Conservation (phyloP, 495 filamentous ascomycete species). For the Lasiosphaeria ovina region DNA sequence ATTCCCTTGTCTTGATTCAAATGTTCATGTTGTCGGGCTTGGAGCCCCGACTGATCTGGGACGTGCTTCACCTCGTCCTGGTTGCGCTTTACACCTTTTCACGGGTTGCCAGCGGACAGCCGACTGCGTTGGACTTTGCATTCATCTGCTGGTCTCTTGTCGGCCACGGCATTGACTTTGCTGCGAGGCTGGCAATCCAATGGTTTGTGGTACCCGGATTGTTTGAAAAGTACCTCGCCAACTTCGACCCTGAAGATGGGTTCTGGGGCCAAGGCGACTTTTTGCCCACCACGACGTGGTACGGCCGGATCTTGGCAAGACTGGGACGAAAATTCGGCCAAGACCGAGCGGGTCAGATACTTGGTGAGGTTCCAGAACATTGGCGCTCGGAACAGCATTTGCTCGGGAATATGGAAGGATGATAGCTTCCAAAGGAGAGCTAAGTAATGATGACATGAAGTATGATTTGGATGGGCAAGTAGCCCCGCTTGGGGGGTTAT, state of each 20-base stretch:
- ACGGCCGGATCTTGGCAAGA: not conserved
- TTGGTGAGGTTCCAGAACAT: not conserved
- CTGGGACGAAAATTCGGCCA: not conserved
- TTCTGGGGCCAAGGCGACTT: not conserved
- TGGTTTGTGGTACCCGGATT: constrained; percentile 15
- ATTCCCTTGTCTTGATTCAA: constrained; percentile 21
- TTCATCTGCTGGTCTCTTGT: constrained; percentile 22
- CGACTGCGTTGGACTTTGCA: constrained; percentile 14
- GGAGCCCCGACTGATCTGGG: constrained; percentile 21
- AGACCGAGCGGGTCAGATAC: not conserved
- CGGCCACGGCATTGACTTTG: constrained; percentile 20
- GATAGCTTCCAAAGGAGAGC: not conserved
- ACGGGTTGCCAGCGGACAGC: not conserved
- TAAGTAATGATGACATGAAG: no score
- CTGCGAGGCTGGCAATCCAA: constrained; percentile 12
- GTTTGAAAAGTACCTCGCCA: constrained; percentile 26
- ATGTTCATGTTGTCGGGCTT: constrained; percentile 21
- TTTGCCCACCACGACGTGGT: not conserved
- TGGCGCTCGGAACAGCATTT: constrained; percentile 9
- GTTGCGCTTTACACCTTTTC: constrained; percentile 19
- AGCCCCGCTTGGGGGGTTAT: no score
- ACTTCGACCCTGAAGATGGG: constrained; percentile 33
- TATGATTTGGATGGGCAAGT: no score
- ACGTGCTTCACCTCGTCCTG: constrained; percentile 18
- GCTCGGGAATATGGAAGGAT: not conserved